Conservation (phyloP, 331 rosid genomes). For the Stylosanthes scabra region DNA sequence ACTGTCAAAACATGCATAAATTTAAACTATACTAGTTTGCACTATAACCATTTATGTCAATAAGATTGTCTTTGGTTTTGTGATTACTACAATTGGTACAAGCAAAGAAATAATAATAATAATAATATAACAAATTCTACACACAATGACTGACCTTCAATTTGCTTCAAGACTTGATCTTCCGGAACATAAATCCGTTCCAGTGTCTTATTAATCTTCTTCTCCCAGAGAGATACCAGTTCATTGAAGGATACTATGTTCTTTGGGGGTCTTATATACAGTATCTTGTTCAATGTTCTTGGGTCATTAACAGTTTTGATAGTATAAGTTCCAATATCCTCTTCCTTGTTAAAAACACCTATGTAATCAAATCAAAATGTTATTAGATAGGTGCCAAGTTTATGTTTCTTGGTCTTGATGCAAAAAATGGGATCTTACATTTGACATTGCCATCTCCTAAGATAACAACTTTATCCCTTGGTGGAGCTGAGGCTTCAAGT, state of each 20-base stretch:
- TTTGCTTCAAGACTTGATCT: slow-evolving; percentile 59
- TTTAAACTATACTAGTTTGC: neutral
- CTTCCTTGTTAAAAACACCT: slow-evolving; percentile 64
- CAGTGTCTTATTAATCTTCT: slow-evolving; percentile 55
- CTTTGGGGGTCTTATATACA: slow-evolving; percentile 51
- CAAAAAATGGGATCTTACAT: slow-evolving; percentile 40
- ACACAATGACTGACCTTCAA: slow-evolving; percentile 48
- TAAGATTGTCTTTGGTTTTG: too few relatives aligned
- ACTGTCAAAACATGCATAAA: neutral
- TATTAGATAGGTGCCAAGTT: neutral
- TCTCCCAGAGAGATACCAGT: slow-evolving; percentile 62
- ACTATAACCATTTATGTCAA: too few relatives aligned
- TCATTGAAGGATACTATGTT: slow-evolving; percentile 58
- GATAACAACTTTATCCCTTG: slow-evolving; percentile 57
- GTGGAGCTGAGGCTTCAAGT: slow-evolving; percentile 44
- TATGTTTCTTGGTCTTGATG: neutral
- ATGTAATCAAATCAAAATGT: neutral
- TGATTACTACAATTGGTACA: too few relatives aligned
- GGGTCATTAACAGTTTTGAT: slow-evolving; percentile 62
- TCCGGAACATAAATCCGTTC: slow-evolving; percentile 46
- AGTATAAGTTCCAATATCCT: slow-evolving; percentile 55
- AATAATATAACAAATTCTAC: neutral
- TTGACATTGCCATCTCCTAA: slow-evolving; percentile 64
- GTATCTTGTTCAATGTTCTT: slow-evolving; percentile 62
- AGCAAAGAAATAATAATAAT: neutral